phyloP scores from a whole-genome alignment of 352 stramenopile genomes.

The Phytophthora constricta region DNA sequence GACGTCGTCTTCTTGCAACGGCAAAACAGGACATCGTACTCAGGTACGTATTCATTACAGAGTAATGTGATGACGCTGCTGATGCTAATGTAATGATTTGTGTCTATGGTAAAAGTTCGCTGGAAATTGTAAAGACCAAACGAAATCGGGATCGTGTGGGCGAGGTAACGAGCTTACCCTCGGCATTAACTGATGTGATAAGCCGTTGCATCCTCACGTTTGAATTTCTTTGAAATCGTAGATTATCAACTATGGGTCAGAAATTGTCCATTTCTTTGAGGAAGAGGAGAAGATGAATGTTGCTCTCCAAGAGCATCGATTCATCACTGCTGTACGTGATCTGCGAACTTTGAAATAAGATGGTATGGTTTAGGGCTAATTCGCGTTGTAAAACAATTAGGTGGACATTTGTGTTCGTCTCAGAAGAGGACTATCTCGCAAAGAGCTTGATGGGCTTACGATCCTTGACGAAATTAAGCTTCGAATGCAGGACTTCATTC shows the following conservation, averaged over 20 bases:
- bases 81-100: background rate
- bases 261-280: conserved; percentile 84
- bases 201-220: conserved; percentile 3
- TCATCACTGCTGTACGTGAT: conserved; percentile 72
- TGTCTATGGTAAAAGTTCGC: conserved; percentile 66
- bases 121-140: conserved; percentile 87
- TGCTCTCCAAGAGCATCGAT: conserved; percentile 63
- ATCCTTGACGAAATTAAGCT: conserved; percentile 68
- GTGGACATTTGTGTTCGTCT: conserved; percentile 78
- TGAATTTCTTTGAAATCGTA: conserved; percentile 11
- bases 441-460: conserved; percentile 56
- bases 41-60: no score
- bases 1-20: conserved; percentile 67
- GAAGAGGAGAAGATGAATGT: conserved; percentile 82
- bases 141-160: conserved; percentile 79
- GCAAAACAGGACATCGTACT: conserved; percentile 79
- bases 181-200: background rate
- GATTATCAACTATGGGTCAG: conserved; percentile 33
- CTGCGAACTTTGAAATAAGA: background rate
- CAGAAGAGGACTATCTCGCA: conserved; percentile 49
- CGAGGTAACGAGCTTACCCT: conserved; percentile 44
- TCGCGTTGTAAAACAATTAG: no score
- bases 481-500: conserved; percentile 80
- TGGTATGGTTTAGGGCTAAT: background rate
- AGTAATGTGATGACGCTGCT: no score